A percentile compares a stretch with the other conserved stretches of the same genome.
Conservation (phyloP, 1,139 yeast genomes). For the Sugiyamaella grinbergsii region DNA sequence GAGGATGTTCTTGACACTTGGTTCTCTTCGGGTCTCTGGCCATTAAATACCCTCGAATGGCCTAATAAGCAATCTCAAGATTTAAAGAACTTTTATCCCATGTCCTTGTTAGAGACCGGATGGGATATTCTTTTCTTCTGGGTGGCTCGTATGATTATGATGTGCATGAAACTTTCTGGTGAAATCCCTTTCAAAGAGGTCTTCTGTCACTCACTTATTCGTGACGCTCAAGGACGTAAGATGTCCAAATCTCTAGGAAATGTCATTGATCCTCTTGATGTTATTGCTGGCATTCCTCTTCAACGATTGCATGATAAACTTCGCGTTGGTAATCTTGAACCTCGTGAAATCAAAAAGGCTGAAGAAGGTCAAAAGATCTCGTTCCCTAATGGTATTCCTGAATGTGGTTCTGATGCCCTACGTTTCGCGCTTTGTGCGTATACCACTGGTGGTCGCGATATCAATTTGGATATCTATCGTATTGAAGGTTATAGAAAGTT, state of each 20-base stretch:
- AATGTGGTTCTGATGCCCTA: constrained; percentile 98
- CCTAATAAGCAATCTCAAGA: constrained; percentile 70
- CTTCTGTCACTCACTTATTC: constrained; percentile 95
- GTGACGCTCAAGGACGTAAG: constrained; percentile 99
- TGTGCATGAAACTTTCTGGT: constrained; percentile 89
- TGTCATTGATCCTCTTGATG: constrained; percentile 94
- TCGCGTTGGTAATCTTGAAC: constrained; percentile 80
- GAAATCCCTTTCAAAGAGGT: constrained; percentile 92
- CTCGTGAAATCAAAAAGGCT: constrained; percentile 85
- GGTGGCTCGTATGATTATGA: constrained; percentile 95
- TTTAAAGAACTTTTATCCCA: constrained; percentile 78
- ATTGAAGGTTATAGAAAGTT: constrained; percentile 99
- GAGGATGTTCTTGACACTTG: constrained; percentile 98
- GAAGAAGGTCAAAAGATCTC: constrained; percentile 83
- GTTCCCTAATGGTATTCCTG: constrained; percentile 97
- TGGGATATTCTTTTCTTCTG: constrained; percentile 99
- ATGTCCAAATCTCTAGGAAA: constrained; percentile 98
- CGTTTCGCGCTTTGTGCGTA: constrained; percentile 98
- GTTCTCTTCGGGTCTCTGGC: constrained; percentile 99
- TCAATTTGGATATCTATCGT: constrained; percentile 91
- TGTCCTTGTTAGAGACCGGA: constrained; percentile 95
- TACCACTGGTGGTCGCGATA: constrained; percentile 98
- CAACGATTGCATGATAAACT: constrained; percentile 80
- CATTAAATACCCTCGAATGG: constrained; percentile 96
- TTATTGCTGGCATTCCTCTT: constrained; percentile 81